Evolutionary conservation across 192 early-diverging fungal species (phyloP), one percentile per base, ranked within the genome.

Genomic region (Mortierella claussenii): DNA sequence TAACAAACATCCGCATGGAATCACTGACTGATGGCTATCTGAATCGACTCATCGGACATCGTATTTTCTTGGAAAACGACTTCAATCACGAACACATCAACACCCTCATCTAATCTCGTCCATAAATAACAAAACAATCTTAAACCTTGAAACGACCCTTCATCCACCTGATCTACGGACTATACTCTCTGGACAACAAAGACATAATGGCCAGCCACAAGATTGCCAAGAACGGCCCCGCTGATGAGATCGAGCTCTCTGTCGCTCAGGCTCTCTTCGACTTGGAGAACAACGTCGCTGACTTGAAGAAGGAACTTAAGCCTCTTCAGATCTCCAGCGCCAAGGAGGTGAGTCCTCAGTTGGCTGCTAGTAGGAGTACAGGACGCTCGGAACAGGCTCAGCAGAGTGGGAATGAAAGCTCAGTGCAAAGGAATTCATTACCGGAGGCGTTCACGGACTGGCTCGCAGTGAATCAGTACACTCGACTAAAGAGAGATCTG

Each of bases 251-350:
- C 73, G 96, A 97, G 86, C 88, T 95, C 68, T 87, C 91, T 83
- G 92, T 99, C 82, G 97, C 96, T 82, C 94, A 96, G 82, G 92
- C 96, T 80, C 89, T 99, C 78, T 85, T 90, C 84, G 96, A 99
- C 83, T 88, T 98, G 60, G 95, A 98, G 89, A 86, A 91, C 68
- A 96, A 93, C 89, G 95, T 95, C 71, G 84, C 93, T 63, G 97
- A 99, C 79, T 90, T 99, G 79, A 97, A 96, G 92, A 93, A 92
- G 81, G 97, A 99, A 69, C 89, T 99, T 69, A 89, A 93, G 75
- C 92, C 94, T 58, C 91, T 99, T 81, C 95, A 97, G 85, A 92
- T 99, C 88, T 85, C 88, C 82, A 82, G 85, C 55, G 97, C 95
- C 80, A 97, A 97, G 92, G 97, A 99, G 89, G 95, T 89, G 82